phyloP scores from a whole-genome alignment of 768 basidiomycete genomes.

The Pisolithus albus region DNA sequence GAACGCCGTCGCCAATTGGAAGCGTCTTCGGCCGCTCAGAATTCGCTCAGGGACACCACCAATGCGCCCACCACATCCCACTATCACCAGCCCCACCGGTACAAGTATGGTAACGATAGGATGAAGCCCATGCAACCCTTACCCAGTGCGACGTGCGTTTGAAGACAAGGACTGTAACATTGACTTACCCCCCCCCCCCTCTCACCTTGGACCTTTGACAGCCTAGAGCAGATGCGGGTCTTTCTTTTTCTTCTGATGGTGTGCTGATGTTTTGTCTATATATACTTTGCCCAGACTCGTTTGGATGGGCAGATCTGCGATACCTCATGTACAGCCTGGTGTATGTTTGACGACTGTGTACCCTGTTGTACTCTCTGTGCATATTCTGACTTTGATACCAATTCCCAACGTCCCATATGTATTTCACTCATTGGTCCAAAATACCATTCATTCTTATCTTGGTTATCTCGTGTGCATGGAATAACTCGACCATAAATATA shows the following conservation, averaged over 20 bases:
- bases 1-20: slow-evolving; percentile 25
- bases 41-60: slow-evolving; percentile 25
- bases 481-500: background rate
- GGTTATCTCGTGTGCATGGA: background rate
- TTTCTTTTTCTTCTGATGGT: too few relatives aligned
- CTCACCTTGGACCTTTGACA: background rate
- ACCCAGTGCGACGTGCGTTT: slow-evolving; percentile 14
- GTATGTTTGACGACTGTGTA: background rate
- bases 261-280: background rate
- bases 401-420: background rate
- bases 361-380: background rate
- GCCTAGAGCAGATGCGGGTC: background rate
- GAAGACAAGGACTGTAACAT: background rate
- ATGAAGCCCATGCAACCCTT: slow-evolving; percentile 8
- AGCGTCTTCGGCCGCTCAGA: slow-evolving; percentile 3
- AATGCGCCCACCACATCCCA: slow-evolving; percentile 13
- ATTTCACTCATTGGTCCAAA: background rate
- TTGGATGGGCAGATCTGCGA: background rate
- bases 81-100: slow-evolving; percentile 14
- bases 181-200: background rate
- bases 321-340: background rate
- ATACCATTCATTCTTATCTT: background rate
- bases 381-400: background rate
- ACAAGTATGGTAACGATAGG: slow-evolving; percentile 11
- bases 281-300: background rate